Evolutionary conservation across 2,329 filamentous ascomycete species (phyloP).

Genomic region (Botrytis medusae): DNA sequence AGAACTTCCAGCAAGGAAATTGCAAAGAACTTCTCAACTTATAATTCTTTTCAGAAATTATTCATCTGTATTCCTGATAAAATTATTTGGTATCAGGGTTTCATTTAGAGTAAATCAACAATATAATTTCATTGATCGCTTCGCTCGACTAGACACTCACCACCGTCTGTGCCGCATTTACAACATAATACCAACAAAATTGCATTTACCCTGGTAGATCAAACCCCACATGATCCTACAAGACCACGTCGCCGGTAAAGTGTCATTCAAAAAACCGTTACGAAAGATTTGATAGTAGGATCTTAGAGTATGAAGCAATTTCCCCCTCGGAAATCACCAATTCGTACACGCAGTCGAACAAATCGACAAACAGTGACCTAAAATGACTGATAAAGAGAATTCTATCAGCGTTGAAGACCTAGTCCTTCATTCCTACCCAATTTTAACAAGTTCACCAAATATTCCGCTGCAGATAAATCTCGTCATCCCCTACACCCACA

Average conservation of each 20-base stretch:
- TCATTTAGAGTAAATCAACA: not conserved
- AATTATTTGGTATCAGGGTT: not conserved
- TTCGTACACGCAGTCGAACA: not conserved
- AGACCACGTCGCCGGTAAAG: not conserved
- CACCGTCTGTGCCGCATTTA: not conserved
- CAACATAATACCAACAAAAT: not conserved
- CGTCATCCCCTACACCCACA: not conserved
- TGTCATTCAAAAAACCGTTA: fast-evolving
- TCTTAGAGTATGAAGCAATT: not conserved
- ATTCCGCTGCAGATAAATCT: not conserved
- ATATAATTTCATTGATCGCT: not conserved
- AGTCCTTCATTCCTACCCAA: not conserved
- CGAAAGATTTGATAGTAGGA: not conserved
- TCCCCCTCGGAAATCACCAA: not conserved
- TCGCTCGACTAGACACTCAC: not conserved
- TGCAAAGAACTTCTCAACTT: not conserved
- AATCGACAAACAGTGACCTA: not conserved
- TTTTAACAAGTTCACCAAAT: not conserved
- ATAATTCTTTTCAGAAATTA: fast-evolving
- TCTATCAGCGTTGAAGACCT: not conserved
- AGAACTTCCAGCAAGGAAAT: too few species aligned
- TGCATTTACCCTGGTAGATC: not conserved
- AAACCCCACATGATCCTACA: not conserved
- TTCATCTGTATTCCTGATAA: fast-evolving
- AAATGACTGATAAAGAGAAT: not conserved